Evolutionary conservation across 2,329 filamentous ascomycete species (phyloP).

Genomic region (Claviceps humidiphila): DNA sequence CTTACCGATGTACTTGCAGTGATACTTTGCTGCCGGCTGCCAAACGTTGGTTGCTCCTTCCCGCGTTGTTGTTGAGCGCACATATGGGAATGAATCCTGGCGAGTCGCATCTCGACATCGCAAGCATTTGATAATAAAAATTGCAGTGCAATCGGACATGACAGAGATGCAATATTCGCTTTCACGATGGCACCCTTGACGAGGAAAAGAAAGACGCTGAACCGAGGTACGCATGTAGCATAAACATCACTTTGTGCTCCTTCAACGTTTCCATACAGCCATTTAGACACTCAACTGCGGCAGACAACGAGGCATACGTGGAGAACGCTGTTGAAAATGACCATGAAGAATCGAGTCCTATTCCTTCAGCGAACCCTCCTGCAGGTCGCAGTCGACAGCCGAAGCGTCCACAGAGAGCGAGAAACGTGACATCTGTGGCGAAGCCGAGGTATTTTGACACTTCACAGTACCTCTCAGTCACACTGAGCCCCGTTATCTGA

Average conservation of each 20-base stretch:
- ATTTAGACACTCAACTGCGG: neutral
- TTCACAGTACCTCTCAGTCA: neutral
- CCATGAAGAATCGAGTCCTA: neutral
- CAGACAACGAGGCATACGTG: neutral
- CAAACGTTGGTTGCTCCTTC: neutral
- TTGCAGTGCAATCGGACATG: neutral
- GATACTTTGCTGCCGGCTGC: neutral
- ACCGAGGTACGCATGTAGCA: constrained; percentile 9
- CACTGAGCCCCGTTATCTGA: neutral
- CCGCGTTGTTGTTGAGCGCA: neutral
- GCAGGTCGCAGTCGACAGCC: neutral
- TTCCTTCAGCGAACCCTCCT: neutral
- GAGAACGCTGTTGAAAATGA: neutral
- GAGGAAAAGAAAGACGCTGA: constrained; percentile 14
- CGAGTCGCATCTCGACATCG: neutral
- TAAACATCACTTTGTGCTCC: neutral
- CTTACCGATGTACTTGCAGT: no score
- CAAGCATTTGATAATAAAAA: neutral
- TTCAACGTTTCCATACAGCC: neutral
- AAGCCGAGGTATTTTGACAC: neutral
- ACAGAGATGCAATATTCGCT: neutral
- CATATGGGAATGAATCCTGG: neutral
- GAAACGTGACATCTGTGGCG: neutral
- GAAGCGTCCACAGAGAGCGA: neutral
- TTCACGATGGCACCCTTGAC: constrained; percentile 14